These are phyloP conservation scores for Periconia sp. DNA, from an alignment of 2,329 filamentous ascomycete genomes.

Conservation along the genomic window DNA sequence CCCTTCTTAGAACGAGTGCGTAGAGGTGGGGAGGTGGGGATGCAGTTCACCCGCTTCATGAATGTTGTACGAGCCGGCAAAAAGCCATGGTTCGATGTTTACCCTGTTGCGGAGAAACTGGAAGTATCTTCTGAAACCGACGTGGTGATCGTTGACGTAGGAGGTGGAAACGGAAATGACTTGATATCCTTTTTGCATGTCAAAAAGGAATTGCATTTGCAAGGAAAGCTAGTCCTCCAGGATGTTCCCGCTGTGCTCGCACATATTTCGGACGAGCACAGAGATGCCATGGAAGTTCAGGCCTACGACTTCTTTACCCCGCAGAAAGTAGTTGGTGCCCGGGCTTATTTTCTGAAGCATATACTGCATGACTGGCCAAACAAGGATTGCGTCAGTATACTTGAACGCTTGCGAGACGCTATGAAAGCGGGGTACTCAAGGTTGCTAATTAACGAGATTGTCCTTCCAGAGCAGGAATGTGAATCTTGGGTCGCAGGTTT, in stretches of 20 bases:
- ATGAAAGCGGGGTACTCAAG: slow-evolving; percentile 10
- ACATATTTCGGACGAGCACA: too few species aligned
- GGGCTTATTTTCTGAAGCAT: slow-evolving; percentile 13
- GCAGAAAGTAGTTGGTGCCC: slow-evolving; percentile 41
- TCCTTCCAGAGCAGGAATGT: background rate
- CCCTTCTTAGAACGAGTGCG: background rate
- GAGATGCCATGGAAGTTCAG: too few species aligned
- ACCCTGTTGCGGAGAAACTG: background rate
- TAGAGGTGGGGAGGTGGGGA: background rate
- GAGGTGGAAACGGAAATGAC: slow-evolving; percentile 13
- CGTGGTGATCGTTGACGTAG: slow-evolving; percentile 15
- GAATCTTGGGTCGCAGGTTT: too few species aligned
- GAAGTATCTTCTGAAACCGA: background rate
- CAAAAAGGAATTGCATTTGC: background rate
- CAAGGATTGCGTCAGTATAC: slow-evolving; percentile 6
- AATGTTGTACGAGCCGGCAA: background rate
- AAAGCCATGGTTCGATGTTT: background rate
- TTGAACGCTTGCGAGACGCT: slow-evolving; percentile 5
- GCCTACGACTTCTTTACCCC: slow-evolving; percentile 49
- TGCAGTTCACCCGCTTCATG: slow-evolving; percentile 3
- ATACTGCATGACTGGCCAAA: slow-evolving; percentile 20
- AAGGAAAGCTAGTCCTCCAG: slow-evolving; percentile 23
- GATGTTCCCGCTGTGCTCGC: slow-evolving; percentile 18
- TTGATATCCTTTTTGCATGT: slow-evolving; percentile 4
- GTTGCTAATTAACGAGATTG: slow-evolving; percentile 1